phyloP scores from a whole-genome alignment of 1,284 basidiomycete species.

The Boletus semigastroideus region DNA sequence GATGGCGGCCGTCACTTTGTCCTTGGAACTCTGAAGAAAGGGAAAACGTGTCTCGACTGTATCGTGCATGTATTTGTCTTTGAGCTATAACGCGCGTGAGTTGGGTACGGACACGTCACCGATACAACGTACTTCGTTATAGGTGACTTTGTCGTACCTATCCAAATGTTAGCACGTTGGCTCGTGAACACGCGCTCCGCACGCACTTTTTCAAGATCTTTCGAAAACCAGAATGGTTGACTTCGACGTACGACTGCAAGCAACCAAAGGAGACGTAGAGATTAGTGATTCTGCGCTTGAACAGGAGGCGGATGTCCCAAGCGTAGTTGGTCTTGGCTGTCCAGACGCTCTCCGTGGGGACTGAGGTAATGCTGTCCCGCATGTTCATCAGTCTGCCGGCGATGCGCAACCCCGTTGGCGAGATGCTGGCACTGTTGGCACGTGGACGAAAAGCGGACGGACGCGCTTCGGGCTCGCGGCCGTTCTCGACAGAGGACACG shows the following conservation, averaged over 20 bases:
- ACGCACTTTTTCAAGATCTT: constrained; percentile 95
- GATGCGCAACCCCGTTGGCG: constrained; percentile 43
- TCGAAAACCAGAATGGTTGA: constrained; percentile 93
- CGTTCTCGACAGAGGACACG: constrained; percentile 47
- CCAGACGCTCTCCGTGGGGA: constrained; percentile 64
- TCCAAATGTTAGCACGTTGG: constrained; percentile 2
- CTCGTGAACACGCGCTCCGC: neutral
- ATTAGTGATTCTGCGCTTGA: constrained; percentile 88
- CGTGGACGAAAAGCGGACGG: constrained; percentile 26
- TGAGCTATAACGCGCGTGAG: constrained; percentile 50
- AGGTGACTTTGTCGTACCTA: constrained; percentile 94
- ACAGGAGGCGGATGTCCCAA: constrained; percentile 84
- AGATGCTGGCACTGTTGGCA: constrained; percentile 32
- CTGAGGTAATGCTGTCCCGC: constrained; percentile 52
- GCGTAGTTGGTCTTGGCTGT: constrained; percentile 82
- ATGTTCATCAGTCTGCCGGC: constrained; percentile 49
- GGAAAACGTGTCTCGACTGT: constrained; percentile 71
- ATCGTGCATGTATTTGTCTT: constrained; percentile 79
- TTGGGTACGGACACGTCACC: neutral
- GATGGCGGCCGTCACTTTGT: constrained; percentile 64
- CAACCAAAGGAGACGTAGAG: constrained; percentile 86
- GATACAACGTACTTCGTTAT: constrained; percentile 54
- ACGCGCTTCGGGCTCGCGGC: constrained; percentile 38
- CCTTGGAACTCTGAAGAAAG: constrained; percentile 66
- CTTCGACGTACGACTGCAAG: constrained; percentile 88